phyloP scores from a whole-genome alignment of 2,329 filamentous ascomycete species.

The Periconia digitata region DNA sequence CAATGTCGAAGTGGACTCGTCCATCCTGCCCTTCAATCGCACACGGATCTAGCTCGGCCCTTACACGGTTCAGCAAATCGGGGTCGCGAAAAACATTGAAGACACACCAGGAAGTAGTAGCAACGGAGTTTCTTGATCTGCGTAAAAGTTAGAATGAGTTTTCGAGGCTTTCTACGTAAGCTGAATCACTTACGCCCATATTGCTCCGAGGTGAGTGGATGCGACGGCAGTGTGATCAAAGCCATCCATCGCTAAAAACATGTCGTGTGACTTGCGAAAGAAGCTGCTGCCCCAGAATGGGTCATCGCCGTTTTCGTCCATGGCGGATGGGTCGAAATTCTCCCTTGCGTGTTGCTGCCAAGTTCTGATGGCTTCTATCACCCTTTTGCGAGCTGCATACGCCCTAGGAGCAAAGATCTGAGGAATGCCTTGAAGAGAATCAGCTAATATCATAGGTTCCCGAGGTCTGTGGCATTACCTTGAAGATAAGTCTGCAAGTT shows the following conservation, averaged over 20 bases:
- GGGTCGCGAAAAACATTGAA: conserved; percentile 22
- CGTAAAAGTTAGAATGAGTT: conserved; percentile 6
- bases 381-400: neutral
- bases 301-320: conserved; percentile 5
- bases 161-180: neutral
- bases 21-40: neutral
- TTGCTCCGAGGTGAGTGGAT: conserved; percentile 5
- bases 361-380: neutral
- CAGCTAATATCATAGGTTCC: no score
- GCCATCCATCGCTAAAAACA: conserved; percentile 9
- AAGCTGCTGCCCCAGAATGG: conserved; percentile 11
- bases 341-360: neutral
- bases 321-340: neutral
- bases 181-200: conserved; percentile 8
- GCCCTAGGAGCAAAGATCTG: conserved; percentile 3
- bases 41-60: neutral
- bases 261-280: conserved; percentile 7
- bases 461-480: no score
- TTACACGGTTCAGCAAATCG: conserved; percentile 10
- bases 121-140: conserved; percentile 3
- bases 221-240: conserved; percentile 12
- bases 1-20: conserved; percentile 13
- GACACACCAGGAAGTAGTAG: conserved; percentile 21
- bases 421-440: conserved; percentile 2
- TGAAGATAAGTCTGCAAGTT: conserved; percentile 1